Base-by-base conservation (phyloP, 1,139 yeast genomes). In the Wickerhamomyces sp. region DNA sequence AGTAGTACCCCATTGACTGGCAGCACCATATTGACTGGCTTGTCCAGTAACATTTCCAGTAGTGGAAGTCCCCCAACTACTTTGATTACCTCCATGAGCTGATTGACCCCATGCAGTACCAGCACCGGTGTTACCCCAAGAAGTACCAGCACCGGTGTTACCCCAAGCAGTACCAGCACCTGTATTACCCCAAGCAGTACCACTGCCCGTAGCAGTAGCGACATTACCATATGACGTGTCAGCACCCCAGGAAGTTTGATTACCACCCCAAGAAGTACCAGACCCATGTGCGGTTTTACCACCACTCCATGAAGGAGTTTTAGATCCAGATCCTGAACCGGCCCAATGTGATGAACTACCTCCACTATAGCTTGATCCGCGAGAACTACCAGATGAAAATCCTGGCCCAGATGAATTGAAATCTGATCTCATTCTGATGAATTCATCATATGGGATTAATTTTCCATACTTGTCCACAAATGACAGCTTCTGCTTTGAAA, bases 381-480 rank as follows among this genome's bases (percentile, higher is more conserved):
- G 39, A 10, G 41, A 41, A 7, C 42, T 42, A 7, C 33, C 15
- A 10, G 45, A 41, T 11, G 57, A 45, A 39, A 44, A 52, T 3
- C 45, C 43, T 18, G 58, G 54, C 27, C 49, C 45, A 29, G 52
- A 40, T 11, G 49, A 41, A 61, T 23, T 69, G 65, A 49, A 62
- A 62, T 41, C 56, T 53, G 44, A 45, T 57, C 44, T 59, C 47
- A 49, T 51, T 47, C 60, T 65, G 15, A 68, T 79, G 57, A 88
- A 85, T 56, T 93, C 88, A 58, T 85, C 82, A 62, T 88, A 91
- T 14, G 96, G 85, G 42, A 91, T 74, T 49, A 80, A 73, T 43
- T 68, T 72, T 43, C 81, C 78, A 39, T 85, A 74, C 57, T 77
- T 84, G 42, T 84, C 84, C 57, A 82, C 76, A 51, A 90, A 88